A percentile compares a stretch with the other conserved stretches of the same genome.
These are phyloP conservation scores for Suillus subaureus DNA, from an alignment of 768 basidiomycete species.

Conservation along the genomic window DNA sequence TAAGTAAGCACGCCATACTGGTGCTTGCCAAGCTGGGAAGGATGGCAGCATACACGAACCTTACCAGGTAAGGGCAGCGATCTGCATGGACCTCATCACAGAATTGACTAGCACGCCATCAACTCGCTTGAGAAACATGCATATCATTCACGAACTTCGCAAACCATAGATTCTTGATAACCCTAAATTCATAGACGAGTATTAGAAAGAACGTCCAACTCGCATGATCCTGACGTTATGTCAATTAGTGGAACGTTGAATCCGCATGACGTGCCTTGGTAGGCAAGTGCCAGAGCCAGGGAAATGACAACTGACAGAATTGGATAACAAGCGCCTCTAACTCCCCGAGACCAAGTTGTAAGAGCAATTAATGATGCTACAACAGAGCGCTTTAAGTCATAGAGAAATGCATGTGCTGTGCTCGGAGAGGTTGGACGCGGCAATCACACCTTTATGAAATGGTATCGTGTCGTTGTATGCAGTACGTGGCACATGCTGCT, in stretches of 20 bases:
- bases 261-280: background rate
- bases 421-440: too few species aligned
- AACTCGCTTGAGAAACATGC: background rate
- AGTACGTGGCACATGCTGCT: too few species aligned
- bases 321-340: background rate
- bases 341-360: too few species aligned
- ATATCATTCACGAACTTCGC: background rate
- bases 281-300: background rate
- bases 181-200: background rate
- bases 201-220: background rate
- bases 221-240: background rate
- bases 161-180: background rate
- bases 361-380: too few species aligned
- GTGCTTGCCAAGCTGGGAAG: background rate
- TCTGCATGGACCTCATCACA: background rate
- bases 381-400: too few species aligned
- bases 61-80: background rate
- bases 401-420: too few species aligned
- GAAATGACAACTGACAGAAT: background rate
- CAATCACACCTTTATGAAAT: too few species aligned
- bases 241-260: background rate
- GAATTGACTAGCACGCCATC: background rate
- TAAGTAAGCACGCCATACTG: background rate
- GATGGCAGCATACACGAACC: background rate
- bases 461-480: too few species aligned